These are phyloP conservation scores for Mycena latifolia DNA, from an alignment of 768 basidiomycete genomes.

Conservation along the genomic window DNA sequence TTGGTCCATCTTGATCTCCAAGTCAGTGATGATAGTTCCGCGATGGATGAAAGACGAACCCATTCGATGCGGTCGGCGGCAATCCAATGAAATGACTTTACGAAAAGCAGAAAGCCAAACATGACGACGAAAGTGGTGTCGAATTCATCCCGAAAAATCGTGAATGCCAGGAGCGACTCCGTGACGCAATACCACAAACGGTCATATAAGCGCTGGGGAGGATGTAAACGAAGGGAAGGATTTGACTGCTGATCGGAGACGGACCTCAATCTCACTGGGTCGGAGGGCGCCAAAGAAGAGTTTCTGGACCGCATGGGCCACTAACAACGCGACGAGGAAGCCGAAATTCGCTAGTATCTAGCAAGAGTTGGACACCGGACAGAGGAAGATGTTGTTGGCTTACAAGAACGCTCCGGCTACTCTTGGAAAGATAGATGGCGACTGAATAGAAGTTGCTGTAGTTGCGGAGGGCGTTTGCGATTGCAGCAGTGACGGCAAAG, in stretches of 20 bases:
- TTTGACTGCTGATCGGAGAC: conserved; percentile 35
- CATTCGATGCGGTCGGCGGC: conserved; percentile 96
- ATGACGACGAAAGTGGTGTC: conserved; percentile 93
- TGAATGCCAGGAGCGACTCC: conserved; percentile 95
- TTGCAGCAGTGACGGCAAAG: conserved; percentile 75
- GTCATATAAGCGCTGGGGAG: conserved; percentile 88
- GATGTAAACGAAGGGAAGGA: neutral
- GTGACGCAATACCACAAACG: conserved; percentile 98
- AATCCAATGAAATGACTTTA: conserved; percentile 99
- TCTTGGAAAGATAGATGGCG: conserved; percentile 92
- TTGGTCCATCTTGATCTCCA: conserved; percentile 89
- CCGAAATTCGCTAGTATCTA: conserved; percentile 95
- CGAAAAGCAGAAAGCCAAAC: conserved; percentile 94
- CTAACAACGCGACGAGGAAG: conserved; percentile 79
- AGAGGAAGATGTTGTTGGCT: conserved; percentile 38
- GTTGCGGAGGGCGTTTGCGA: conserved; percentile 83
- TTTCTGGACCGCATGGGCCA: conserved; percentile 83
- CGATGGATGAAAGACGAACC: conserved; percentile 56
- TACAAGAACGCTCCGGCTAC: conserved; percentile 93
- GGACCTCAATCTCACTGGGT: conserved; percentile 91
- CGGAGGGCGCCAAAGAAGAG: conserved; percentile 94
- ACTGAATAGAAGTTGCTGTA: conserved; percentile 96
- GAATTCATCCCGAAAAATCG: conserved; percentile 97
- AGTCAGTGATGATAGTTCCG: conserved; percentile 19
- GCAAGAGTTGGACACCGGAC: conserved; percentile 7